Percentiles rank a stretch among this genome's conserved stretches.
phyloP scores from a whole-genome alignment of 345 rosid genomes.

The Moricandia arvensis region DNA sequence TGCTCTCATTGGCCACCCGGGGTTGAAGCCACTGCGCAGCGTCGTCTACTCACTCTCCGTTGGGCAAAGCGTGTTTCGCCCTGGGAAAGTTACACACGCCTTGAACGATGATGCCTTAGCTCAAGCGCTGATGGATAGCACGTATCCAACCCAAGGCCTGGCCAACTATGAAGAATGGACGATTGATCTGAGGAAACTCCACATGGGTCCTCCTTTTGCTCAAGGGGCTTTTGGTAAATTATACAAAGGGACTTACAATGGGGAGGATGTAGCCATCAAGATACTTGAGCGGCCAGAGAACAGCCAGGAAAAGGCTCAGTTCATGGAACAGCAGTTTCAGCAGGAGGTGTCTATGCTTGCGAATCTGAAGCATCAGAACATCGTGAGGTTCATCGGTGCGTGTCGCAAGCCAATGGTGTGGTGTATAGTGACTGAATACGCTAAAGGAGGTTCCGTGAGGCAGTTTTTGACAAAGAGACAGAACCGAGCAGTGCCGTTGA shows the following conservation, averaged over 20 bases:
- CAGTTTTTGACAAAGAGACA: neutral
- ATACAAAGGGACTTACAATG: neutral
- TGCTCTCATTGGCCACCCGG: neutral
- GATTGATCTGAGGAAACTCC: neutral
- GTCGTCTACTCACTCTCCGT: slow-evolving; percentile 40
- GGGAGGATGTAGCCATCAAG: neutral
- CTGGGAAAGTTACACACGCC: slow-evolving; percentile 42
- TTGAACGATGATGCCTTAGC: slow-evolving; percentile 54
- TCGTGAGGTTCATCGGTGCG: slow-evolving; percentile 40
- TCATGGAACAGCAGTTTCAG: slow-evolving; percentile 45
- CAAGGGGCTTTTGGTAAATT: neutral
- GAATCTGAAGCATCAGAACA: slow-evolving; percentile 36
- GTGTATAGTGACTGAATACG: neutral
- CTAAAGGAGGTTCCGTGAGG: neutral
- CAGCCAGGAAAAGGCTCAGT: neutral
- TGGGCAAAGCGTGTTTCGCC: slow-evolving; percentile 52
- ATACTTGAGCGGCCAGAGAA: neutral
- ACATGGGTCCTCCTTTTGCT: neutral
- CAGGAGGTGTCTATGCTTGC: slow-evolving; percentile 43
- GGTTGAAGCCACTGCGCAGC: slow-evolving; percentile 25
- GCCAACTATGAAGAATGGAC: neutral
- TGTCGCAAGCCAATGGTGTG: slow-evolving; percentile 38
- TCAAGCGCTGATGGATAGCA: slow-evolving; percentile 51
- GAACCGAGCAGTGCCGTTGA: neutral
- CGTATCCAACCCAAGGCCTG: slow-evolving; percentile 46